Percentiles rank a stretch among this genome's conserved stretches.
Evolutionary conservation across 1,139 yeast genomes (phyloP).

Genomic region (Geotrichum siamense): DNA sequence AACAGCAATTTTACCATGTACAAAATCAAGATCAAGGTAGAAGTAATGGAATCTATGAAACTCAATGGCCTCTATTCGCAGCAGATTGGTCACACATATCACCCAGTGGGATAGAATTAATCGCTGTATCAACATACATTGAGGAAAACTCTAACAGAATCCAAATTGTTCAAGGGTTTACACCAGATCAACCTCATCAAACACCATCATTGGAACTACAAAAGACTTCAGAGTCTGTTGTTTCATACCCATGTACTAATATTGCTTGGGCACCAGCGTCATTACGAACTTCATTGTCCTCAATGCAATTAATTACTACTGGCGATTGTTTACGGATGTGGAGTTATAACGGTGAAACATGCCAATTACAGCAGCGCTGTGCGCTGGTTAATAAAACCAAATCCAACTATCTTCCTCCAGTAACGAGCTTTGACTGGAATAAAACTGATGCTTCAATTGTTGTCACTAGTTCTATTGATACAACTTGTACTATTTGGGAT

Average conservation of each 20-base stretch:
- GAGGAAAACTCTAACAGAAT: slow-evolving; percentile 44
- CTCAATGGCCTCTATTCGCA: slow-evolving; percentile 57
- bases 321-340: slow-evolving; percentile 67
- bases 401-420: slow-evolving; percentile 41
- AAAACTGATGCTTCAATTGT: slow-evolving; percentile 58
- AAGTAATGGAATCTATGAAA: slow-evolving; percentile 41
- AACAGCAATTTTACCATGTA: neutral
- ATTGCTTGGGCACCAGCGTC: slow-evolving; percentile 63
- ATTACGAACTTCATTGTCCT: slow-evolving; percentile 3
- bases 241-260: slow-evolving; percentile 62
- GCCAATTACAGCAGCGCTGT: slow-evolving; percentile 37
- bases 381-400: slow-evolving; percentile 40
- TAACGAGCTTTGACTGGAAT: slow-evolving; percentile 95
- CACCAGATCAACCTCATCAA: slow-evolving; percentile 3
- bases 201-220: slow-evolving; percentile 25
- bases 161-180: slow-evolving; percentile 21
- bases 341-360: slow-evolving; percentile 41
- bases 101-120: slow-evolving; percentile 40
- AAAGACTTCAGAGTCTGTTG: slow-evolving; percentile 44
- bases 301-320: slow-evolving; percentile 52
- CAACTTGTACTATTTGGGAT: slow-evolving; percentile 97
- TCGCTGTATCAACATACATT: slow-evolving; percentile 62
- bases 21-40: slow-evolving; percentile 1
- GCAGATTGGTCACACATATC: slow-evolving; percentile 55
- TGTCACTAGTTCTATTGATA: slow-evolving; percentile 85